Evolutionary conservation across 176 grass and related monocot genomes (phyloP).

Genomic region (Saccharum officinarum): DNA sequence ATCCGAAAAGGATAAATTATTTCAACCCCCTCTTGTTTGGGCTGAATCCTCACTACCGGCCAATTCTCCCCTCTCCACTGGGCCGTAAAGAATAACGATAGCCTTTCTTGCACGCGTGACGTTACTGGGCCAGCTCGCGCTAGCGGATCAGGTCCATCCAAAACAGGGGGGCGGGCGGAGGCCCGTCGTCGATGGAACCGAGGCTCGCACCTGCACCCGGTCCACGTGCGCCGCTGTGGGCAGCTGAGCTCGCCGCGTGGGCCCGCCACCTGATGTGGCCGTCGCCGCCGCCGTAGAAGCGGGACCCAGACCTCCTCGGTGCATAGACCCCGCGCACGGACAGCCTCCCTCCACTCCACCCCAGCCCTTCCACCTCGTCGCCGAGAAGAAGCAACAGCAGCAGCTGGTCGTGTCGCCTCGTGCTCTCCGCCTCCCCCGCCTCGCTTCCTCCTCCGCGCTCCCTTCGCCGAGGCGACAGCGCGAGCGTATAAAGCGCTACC

Average conservation of each 20-base stretch:
- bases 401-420: constrained; percentile 1
- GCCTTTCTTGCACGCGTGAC: neutral
- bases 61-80: neutral
- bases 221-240: neutral
- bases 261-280: neutral
- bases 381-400: neutral
- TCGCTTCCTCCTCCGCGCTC: constrained; percentile 15
- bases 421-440: constrained; percentile 32
- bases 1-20: no score
- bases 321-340: neutral
- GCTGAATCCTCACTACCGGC: neutral
- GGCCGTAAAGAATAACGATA: neutral
- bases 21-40: neutral
- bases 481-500: neutral
- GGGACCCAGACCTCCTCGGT: neutral
- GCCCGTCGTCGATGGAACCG: constrained; percentile 15
- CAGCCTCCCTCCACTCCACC: neutral
- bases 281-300: neutral
- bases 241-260: no score
- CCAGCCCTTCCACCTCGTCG: neutral
- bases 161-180: neutral
- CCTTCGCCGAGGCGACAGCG: neutral
- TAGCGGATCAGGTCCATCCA: constrained; percentile 7
- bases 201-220: constrained; percentile 1
- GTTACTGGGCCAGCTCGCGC: neutral